Percentiles rank a stretch among this genome's conserved stretches.
Evolutionary conservation across 2,329 filamentous ascomycete species (phyloP).

Genomic region (Didymella arachidicola): DNA sequence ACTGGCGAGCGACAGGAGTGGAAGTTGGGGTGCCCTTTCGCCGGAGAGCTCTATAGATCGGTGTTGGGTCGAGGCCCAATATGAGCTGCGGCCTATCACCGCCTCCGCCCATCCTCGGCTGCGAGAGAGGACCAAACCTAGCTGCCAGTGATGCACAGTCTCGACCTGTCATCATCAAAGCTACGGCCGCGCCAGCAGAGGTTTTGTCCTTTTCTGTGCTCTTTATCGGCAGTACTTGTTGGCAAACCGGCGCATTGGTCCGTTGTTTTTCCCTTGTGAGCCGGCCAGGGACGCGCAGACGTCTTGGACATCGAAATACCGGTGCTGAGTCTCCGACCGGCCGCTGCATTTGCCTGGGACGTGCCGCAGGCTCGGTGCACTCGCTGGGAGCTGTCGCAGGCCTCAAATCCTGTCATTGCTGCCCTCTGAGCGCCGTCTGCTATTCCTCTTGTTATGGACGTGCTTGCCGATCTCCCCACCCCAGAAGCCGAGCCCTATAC

Average conservation of each 20-base stretch:
- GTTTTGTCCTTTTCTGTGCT: conserved; percentile 17
- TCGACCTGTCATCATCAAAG: conserved; percentile 19
- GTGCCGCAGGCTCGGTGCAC: conserved; percentile 27
- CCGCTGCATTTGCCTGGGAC: conserved; percentile 25
- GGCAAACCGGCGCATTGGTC: conserved; percentile 16
- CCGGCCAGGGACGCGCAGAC: conserved; percentile 17
- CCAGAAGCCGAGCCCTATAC: conserved; percentile 20
- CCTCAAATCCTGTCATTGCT: conserved; percentile 17
- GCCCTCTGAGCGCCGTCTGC: conserved; percentile 12
- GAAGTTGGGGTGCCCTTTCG: conserved; percentile 12
- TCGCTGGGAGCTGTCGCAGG: conserved; percentile 8
- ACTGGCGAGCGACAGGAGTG: conserved; percentile 4
- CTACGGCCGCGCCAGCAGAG: conserved; percentile 22
- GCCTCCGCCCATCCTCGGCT: conserved; percentile 15
- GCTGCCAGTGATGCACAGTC: conserved; percentile 11
- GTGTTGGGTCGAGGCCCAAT: conserved; percentile 11
- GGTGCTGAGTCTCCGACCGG: conserved; percentile 7
- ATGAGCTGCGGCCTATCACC: conserved; percentile 25
- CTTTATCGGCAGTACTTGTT: conserved; percentile 24
- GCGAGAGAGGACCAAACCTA: conserved; percentile 3
- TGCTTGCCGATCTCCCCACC: conserved; percentile 31
- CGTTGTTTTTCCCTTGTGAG: conserved; percentile 13
- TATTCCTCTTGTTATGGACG: conserved; percentile 29
- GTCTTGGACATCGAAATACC: conserved; percentile 6
- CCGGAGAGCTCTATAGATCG: not conserved